These are phyloP conservation scores for Verticillium nonalfalfae DNA, from an alignment of 2,329 filamentous ascomycete genomes.

Conservation along the genomic window DNA sequence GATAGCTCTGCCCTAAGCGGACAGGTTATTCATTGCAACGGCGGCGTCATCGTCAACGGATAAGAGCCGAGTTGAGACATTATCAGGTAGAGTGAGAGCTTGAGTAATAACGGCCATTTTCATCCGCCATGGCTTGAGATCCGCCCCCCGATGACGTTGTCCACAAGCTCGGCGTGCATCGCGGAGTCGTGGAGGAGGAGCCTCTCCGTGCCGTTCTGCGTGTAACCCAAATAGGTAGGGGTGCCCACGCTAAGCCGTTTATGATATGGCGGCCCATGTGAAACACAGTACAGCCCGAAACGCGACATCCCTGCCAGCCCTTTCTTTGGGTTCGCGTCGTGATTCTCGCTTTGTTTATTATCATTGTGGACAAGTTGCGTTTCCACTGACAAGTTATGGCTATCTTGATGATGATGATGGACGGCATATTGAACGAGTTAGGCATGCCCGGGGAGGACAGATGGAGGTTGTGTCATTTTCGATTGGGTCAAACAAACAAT, in stretches of 20 bases:
- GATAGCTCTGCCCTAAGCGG: slow-evolving; percentile 72
- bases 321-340: background rate
- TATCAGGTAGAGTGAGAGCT: background rate
- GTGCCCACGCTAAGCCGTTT: background rate
- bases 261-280: background rate
- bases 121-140: background rate
- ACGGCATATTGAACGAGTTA: too few species aligned
- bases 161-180: background rate
- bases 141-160: background rate
- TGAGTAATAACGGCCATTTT: background rate
- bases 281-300: slow-evolving; percentile 1
- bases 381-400: too few species aligned
- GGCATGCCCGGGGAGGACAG: too few species aligned
- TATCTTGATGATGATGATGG: too few species aligned
- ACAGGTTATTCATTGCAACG: slow-evolving; percentile 54
- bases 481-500: too few species aligned
- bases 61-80: slow-evolving; percentile 13
- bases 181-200: background rate
- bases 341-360: background rate
- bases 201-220: background rate
- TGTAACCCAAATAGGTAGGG: background rate
- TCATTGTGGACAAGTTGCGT: background rate
- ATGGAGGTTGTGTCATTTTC: too few species aligned
- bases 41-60: slow-evolving; percentile 41
- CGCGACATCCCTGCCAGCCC: slow-evolving; percentile 1